These are phyloP conservation scores for Tulasnella sp. DNA, from an alignment of 768 basidiomycete genomes.

Conservation along the genomic window DNA sequence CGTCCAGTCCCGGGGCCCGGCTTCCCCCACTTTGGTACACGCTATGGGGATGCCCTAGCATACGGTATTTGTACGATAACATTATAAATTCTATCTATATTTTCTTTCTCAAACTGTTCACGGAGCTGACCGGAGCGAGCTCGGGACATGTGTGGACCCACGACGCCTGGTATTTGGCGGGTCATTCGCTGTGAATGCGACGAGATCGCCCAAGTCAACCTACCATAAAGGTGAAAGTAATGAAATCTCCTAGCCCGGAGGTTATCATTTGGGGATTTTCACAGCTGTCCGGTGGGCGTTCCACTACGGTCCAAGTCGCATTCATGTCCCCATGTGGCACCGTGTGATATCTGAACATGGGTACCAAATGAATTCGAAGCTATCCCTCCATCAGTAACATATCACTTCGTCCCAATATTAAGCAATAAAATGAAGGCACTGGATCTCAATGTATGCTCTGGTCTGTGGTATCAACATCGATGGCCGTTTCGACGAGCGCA, in stretches of 20 bases:
- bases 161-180: no score
- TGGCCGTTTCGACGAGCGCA: not conserved
- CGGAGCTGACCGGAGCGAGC: no score
- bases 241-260: not conserved
- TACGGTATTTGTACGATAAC: no score
- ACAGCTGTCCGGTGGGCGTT: slow-evolving; percentile 30
- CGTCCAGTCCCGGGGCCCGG: no score
- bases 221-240: slow-evolving; percentile 5
- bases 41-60: no score
- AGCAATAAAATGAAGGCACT: not conserved
- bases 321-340: not conserved
- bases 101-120: no score
- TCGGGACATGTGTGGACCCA: no score
- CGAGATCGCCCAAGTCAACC: not conserved
- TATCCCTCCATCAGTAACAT: no score
- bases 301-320: not conserved
- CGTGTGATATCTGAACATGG: not conserved
- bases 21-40: no score
- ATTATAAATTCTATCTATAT: no score
- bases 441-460: not conserved
- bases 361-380: no score
- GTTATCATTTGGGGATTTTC: not conserved
- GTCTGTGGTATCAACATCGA: not conserved
- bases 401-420: no score
- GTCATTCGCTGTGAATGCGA: not conserved